Conservation (phyloP, 768 basidiomycete species). For the Calocera cornea region DNA sequence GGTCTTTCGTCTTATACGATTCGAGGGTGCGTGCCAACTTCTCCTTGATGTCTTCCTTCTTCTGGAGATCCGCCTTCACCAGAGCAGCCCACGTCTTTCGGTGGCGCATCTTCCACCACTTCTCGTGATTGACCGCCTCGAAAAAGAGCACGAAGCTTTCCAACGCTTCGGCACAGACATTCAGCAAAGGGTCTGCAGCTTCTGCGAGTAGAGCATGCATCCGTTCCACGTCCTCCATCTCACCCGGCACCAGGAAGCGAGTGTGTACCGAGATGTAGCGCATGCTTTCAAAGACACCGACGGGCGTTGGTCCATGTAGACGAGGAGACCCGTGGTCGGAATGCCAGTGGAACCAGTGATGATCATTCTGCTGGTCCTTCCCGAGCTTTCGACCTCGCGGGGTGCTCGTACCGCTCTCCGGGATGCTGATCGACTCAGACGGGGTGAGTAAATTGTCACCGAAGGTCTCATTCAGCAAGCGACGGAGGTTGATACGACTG, state of each 20-base stretch:
- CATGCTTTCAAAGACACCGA: conserved; percentile 1
- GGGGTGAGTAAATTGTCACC: not conserved
- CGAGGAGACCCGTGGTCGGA: not conserved
- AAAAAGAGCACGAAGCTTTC: not conserved
- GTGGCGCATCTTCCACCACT: not conserved
- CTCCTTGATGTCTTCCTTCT: not conserved
- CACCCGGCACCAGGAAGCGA: not conserved
- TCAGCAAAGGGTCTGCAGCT: not conserved
- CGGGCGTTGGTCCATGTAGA: not conserved
- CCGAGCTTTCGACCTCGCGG: not conserved
- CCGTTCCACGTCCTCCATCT: not conserved
- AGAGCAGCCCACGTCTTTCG: not conserved
- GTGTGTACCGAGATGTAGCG: not conserved
- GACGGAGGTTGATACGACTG: not conserved
- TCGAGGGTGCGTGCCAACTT: not conserved
- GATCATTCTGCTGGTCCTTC: not conserved
- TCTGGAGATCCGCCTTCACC: not conserved
- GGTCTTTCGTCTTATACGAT: not conserved
- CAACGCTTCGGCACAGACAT: not conserved
- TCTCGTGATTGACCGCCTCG: not conserved
- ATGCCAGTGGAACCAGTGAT: not conserved
- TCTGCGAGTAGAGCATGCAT: not conserved
- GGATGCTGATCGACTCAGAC: not conserved
- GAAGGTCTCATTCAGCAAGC: not conserved
- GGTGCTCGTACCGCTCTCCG: not conserved